Evolutionary conservation across 352 stramenopile genomes (phyloP).

Genomic region (Pythium insidiosum): DNA sequence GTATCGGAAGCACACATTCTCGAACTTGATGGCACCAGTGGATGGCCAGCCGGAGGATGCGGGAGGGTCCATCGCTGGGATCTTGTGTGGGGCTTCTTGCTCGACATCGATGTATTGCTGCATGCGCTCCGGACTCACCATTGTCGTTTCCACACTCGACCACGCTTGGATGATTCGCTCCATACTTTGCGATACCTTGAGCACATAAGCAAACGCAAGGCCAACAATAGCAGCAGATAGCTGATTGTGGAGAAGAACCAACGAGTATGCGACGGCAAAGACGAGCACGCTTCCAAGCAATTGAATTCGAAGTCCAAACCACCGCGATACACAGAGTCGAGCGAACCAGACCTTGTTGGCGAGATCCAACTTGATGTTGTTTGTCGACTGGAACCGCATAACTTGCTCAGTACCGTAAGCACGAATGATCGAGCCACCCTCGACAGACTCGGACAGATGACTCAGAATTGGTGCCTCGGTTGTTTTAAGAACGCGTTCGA

Average conservation of each 20-base stretch:
- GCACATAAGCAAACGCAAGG: slow-evolving; percentile 79
- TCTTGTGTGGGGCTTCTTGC: slow-evolving; percentile 10
- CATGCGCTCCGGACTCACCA: slow-evolving; percentile 80
- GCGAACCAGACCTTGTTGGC: slow-evolving; percentile 28
- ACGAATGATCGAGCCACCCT: slow-evolving; percentile 38
- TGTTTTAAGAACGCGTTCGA: slow-evolving; percentile 42
- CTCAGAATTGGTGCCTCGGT: slow-evolving; percentile 37
- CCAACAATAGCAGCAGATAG: slow-evolving; percentile 55
- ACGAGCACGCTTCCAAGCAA: slow-evolving; percentile 79
- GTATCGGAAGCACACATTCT: no score
- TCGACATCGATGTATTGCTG: slow-evolving; percentile 56
- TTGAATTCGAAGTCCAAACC: slow-evolving; percentile 54
- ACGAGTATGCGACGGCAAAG: slow-evolving; percentile 40
- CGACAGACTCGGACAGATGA: slow-evolving; percentile 39
- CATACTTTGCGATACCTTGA: slow-evolving; percentile 56
- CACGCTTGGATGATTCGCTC: slow-evolving; percentile 62
- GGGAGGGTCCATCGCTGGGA: slow-evolving; percentile 29
- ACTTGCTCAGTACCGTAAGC: slow-evolving; percentile 39
- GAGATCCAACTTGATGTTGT: slow-evolving; percentile 18
- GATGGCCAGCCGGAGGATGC: no score
- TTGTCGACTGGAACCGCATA: slow-evolving; percentile 22
- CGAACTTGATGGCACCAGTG: no score
- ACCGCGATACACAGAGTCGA: slow-evolving; percentile 27
- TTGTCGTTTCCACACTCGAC: slow-evolving; percentile 32
- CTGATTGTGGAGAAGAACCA: slow-evolving; percentile 30